Conservation (phyloP, 371 early-diverging fungal genomes). For the Gilbertella persicaria region DNA sequence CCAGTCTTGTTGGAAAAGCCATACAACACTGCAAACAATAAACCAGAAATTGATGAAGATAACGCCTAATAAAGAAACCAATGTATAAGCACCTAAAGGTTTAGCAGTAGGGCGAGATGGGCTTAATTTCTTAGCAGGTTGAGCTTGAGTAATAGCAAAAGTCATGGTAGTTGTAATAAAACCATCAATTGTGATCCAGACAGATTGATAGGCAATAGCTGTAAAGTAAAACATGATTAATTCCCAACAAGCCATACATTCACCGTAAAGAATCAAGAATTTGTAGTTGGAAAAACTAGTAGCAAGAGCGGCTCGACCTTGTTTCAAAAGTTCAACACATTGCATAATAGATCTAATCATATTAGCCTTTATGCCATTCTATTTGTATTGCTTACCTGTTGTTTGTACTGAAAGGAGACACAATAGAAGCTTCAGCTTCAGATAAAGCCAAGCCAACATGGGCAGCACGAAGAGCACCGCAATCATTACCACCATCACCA, state of each 20-base stretch:
- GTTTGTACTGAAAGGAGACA: slow-evolving; percentile 79
- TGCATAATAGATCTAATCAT: slow-evolving; percentile 57
- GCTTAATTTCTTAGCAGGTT: slow-evolving; percentile 59
- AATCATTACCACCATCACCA: slow-evolving; percentile 97
- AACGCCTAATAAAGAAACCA: slow-evolving; percentile 69
- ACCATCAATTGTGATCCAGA: slow-evolving; percentile 80
- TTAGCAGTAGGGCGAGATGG: slow-evolving; percentile 76
- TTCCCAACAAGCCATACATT: slow-evolving; percentile 72
- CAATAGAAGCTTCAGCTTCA: slow-evolving; percentile 77
- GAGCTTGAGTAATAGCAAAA: slow-evolving; percentile 71
- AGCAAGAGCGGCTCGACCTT: slow-evolving; percentile 79
- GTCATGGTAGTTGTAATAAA: slow-evolving; percentile 67
- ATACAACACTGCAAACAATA: slow-evolving; percentile 32
- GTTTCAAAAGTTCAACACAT: slow-evolving; percentile 71
- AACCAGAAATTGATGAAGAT: slow-evolving; percentile 73
- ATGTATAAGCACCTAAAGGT: slow-evolving; percentile 71
- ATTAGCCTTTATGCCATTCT: too few species aligned
- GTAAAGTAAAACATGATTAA: slow-evolving; percentile 74
- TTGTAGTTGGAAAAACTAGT: slow-evolving; percentile 78
- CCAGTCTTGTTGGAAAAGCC: slow-evolving; percentile 66
- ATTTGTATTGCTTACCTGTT: too few species aligned
- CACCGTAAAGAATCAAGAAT: slow-evolving; percentile 79
- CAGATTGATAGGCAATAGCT: slow-evolving; percentile 56
- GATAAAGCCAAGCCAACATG: slow-evolving; percentile 91
- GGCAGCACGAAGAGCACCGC: slow-evolving; percentile 89